phyloP scores from a whole-genome alignment of 192 early-diverging fungal genomes.

The Allomyces javanicus region DNA sequence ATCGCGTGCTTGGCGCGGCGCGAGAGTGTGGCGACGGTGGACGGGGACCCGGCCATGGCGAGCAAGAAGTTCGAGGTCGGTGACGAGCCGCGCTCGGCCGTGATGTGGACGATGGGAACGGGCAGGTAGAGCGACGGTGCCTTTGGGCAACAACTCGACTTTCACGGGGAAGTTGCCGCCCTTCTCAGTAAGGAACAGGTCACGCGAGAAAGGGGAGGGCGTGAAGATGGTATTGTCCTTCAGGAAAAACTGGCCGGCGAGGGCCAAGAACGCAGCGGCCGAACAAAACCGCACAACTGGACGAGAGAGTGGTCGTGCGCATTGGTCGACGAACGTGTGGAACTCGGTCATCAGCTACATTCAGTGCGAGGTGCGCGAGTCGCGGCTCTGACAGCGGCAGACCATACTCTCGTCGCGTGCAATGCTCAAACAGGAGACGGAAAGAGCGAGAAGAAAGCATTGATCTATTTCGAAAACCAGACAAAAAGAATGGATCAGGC shows the following conservation, averaged over 20 bases:
- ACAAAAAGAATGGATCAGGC: too few species aligned
- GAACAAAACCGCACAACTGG: too few species aligned
- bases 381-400: too few species aligned
- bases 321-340: constrained; percentile 42
- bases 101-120: constrained; percentile 60
- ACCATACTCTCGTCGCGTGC: too few species aligned
- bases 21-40: constrained; percentile 66
- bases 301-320: constrained; percentile 47
- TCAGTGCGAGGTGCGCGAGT: too few species aligned
- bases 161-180: constrained; percentile 69
- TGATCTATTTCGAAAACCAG: too few species aligned
- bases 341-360: constrained; percentile 25
- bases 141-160: constrained; percentile 59
- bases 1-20: constrained; percentile 39
- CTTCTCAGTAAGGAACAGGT: constrained; percentile 54
- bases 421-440: too few species aligned
- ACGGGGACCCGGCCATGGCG: constrained; percentile 70
- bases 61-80: constrained; percentile 65
- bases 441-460: too few species aligned
- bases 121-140: constrained; percentile 60
- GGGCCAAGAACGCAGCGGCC: constrained; percentile 41
- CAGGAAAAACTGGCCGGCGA: constrained; percentile 44
- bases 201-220: constrained; percentile 50
- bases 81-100: constrained; percentile 50
- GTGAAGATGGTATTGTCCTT: constrained; percentile 50